Percentiles rank a stretch among this genome's conserved stretches.
These are phyloP conservation scores for Cercospora nicotianae DNA, from an alignment of 2,329 filamentous ascomycete genomes.

Conservation along the genomic window DNA sequence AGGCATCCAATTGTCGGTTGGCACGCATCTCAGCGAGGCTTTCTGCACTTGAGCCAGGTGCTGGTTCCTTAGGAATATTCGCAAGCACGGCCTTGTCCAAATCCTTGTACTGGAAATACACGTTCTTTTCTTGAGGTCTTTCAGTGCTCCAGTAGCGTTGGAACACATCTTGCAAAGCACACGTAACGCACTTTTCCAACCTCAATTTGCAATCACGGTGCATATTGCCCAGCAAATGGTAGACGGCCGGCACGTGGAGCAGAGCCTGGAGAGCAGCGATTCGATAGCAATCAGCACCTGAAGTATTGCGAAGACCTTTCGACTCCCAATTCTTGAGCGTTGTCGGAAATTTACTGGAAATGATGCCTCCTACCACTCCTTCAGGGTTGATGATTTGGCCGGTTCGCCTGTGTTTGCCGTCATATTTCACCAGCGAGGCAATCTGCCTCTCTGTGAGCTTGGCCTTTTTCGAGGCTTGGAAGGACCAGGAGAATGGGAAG, in stretches of 20 bases:
- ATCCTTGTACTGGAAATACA: not conserved
- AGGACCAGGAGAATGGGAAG: not conserved
- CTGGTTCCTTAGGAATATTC: not conserved
- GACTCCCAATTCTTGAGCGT: not conserved
- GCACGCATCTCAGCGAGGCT: not conserved
- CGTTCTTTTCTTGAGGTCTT: not conserved
- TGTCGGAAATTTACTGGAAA: not conserved
- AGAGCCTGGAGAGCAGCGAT: constrained; percentile 20
- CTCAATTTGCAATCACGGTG: constrained; percentile 13
- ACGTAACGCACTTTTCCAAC: not conserved
- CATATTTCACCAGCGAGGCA: not conserved
- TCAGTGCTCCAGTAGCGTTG: not conserved
- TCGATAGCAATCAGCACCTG: constrained; percentile 17
- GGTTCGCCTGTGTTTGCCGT: not conserved
- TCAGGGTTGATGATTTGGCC: not conserved
- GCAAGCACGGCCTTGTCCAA: not conserved
- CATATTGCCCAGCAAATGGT: constrained; percentile 12
- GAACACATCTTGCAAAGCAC: not conserved
- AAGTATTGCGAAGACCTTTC: constrained; percentile 22
- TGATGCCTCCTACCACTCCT: not conserved
- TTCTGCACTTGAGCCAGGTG: not conserved
- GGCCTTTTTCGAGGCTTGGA: not conserved
- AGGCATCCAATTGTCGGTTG: not conserved
- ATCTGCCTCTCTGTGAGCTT: not conserved
- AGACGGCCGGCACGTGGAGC: constrained; percentile 21